Evolutionary conservation across 345 rosid species (phyloP), one percentile per base, ranked within the genome.

Genomic region (Draba incana): DNA sequence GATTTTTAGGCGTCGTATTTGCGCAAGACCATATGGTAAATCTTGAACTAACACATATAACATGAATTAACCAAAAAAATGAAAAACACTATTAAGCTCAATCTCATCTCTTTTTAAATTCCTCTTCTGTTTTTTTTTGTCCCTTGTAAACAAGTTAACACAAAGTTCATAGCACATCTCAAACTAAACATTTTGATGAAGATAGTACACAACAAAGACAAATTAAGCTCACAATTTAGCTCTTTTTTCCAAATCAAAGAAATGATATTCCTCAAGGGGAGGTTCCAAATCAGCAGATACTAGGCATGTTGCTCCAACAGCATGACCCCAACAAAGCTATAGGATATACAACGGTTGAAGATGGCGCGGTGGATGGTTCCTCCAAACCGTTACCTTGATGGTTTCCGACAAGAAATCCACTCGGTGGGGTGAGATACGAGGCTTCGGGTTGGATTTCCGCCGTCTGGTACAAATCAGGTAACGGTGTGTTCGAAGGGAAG

Each of bases 261-360:
- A 64, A 58, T 58, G 66, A 25, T 42, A 41, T 10, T 33, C 20
- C 72, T 51, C 54, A 49, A 31, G 66, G 4, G 11, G 60, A 44
- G 31, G 41, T 31, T 51, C 55, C 73, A 67, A 16, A 27, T 61
- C 25, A 83, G 76, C 84, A 82, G 61, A 89, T 83, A 31, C 83
- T 59, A 27, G 92, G 96, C 86, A 89, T 78, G 79, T 82, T 85
- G 59, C 80, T 80, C 91, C 89, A 87, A 39, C 70, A 61, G 43
- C 77, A 69, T 31, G 86, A 69, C 39, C 80, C 80, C 50, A 75
- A 58, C 20, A 68, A 54, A 54, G 79, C 69, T 12, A 76, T 69
- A 49, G 77, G 81, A 66, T 76, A 66, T 15, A 70, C 75, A 56
- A 55, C 33, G 7, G 65, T 25, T 4, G 77, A 51, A 67, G 58